Percentiles rank a stretch among this genome's conserved stretches.
Conservation (phyloP, 306 rosid species). For the Quercus parvula region DNA sequence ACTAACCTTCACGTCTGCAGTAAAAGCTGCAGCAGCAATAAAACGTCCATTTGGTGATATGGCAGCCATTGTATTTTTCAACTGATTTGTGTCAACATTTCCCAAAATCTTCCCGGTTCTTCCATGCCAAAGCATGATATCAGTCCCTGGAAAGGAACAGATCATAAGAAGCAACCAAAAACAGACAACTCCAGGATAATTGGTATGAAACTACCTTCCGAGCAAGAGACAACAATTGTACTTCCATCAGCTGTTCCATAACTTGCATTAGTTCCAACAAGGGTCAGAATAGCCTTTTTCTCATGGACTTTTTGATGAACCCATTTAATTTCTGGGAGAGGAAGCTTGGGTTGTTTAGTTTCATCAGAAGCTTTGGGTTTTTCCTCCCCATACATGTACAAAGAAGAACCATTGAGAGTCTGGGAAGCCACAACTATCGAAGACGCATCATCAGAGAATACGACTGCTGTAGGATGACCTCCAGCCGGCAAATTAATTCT, state of each 20-base stretch:
- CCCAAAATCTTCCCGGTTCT: constrained; percentile 85
- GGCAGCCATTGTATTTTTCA: constrained; percentile 91
- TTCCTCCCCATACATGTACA: constrained; percentile 90
- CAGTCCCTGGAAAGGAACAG: constrained; percentile 62
- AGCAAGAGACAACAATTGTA: constrained; percentile 80
- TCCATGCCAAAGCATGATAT: constrained; percentile 94
- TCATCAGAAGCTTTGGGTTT: constrained; percentile 55
- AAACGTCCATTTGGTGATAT: constrained; percentile 97
- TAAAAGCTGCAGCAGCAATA: constrained; percentile 99
- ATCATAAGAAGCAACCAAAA: constrained; percentile 21
- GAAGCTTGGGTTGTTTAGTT: constrained; percentile 64
- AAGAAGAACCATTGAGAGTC: constrained; percentile 59
- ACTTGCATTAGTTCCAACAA: constrained; percentile 73
- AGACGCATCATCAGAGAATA: constrained; percentile 62
- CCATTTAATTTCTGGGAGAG: constrained; percentile 97
- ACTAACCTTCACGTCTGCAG: constrained; percentile 93
- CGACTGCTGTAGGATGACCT: constrained; percentile 81
- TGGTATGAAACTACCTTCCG: constrained; percentile 70
- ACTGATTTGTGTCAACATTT: constrained; percentile 89
- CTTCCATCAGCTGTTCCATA: constrained; percentile 97
- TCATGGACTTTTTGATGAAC: constrained; percentile 79
- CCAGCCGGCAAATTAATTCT: constrained; percentile 88
- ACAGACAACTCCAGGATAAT: constrained; percentile 13
- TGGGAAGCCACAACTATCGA: constrained; percentile 82
- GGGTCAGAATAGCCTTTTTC: constrained; percentile 63